phyloP scores from a whole-genome alignment of 345 rosid species.

The Eutrema japonicum region DNA sequence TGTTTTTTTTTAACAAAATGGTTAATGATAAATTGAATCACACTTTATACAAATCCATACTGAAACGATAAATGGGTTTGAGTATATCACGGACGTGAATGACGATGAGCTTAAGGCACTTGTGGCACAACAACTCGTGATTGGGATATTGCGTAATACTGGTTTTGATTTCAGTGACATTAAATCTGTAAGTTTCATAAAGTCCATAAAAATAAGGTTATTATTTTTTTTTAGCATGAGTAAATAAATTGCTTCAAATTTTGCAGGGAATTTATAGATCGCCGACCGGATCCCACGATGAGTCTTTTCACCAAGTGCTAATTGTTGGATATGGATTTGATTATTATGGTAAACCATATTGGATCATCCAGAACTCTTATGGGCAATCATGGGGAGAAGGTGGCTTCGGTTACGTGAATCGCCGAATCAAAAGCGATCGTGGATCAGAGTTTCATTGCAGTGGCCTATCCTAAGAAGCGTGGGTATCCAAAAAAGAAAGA shows the following conservation, averaged over 20 bases:
- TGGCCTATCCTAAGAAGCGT: neutral
- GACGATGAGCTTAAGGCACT: neutral
- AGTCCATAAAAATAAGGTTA: too few species aligned
- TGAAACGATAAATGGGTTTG: neutral
- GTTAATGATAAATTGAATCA: too few species aligned
- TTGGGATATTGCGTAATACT: neutral
- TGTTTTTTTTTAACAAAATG: too few species aligned
- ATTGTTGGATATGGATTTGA: neutral
- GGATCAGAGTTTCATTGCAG: neutral
- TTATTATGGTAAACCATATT: neutral
- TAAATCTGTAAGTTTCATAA: too few species aligned
- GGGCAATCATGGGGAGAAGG: neutral
- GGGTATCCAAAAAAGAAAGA: neutral
- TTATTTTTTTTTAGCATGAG: too few species aligned
- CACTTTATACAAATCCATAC: neutral
- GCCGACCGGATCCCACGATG: too few species aligned
- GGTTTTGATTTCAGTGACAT: too few species aligned
- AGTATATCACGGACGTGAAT: neutral
- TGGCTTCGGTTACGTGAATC: neutral
- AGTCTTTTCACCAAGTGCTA: neutral
- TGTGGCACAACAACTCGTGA: neutral
- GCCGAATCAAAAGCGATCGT: neutral
- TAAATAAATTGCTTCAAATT: neutral
- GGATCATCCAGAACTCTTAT: neutral
- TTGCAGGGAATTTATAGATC: neutral